Evolutionary conservation across 768 basidiomycete genomes (phyloP).

Genomic region (Filobasidium floriforme): DNA sequence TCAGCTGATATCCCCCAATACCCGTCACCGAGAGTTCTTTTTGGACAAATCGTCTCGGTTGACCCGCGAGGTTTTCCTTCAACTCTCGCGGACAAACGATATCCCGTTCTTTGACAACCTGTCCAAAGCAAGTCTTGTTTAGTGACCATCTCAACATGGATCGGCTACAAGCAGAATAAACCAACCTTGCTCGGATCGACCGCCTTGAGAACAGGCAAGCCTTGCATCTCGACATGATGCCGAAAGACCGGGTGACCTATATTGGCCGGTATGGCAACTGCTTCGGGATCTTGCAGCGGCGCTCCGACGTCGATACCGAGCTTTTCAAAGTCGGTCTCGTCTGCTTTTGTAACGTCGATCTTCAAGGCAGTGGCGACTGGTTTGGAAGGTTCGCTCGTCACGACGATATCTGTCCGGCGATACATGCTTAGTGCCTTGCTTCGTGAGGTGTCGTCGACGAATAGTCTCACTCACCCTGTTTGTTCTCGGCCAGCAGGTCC

Average conservation of each 20-base stretch:
- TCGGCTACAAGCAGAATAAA: neutral
- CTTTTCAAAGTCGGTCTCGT: conserved; percentile 5
- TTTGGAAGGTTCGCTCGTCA: neutral
- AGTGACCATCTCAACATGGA: neutral
- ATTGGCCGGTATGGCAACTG: neutral
- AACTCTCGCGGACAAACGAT: neutral
- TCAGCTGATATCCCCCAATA: neutral
- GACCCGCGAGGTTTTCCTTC: conserved; percentile 6
- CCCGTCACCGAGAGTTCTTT: neutral
- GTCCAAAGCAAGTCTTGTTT: neutral
- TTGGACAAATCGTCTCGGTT: neutral
- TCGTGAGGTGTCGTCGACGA: neutral
- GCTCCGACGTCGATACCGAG: neutral
- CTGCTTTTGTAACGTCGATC: neutral
- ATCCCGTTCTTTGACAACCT: neutral
- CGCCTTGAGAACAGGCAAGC: neutral
- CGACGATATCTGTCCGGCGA: neutral
- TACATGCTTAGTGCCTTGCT: neutral
- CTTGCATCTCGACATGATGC: neutral
- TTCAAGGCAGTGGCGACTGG: neutral
- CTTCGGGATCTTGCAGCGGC: neutral
- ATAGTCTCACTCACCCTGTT: neutral
- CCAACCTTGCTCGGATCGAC: conserved; percentile 3
- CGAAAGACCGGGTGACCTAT: neutral
- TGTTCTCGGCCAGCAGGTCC: neutral